Base-by-base conservation (phyloP, 805 yeast genomes). In the Phaffomyces opuntiae region DNA sequence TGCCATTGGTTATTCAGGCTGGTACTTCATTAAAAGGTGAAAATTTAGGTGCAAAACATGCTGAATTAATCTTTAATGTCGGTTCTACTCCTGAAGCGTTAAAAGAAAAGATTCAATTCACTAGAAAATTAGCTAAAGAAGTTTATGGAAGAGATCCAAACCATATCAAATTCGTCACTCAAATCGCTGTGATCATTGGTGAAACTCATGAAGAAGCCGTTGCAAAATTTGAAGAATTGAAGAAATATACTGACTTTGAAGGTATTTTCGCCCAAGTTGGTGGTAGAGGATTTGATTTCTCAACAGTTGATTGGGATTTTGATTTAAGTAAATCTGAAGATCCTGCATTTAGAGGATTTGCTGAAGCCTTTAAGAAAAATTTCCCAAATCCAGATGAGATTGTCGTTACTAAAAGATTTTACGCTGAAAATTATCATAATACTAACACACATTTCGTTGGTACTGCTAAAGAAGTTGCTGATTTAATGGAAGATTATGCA, bases 221-320 rank as follows among this genome's bases (percentile, higher is more conserved):
- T 33, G 57, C 47, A 4, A 67, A 66, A 42, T 60, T 50, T 47
- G 53, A 57, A 35, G 65, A 64, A 9, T 59, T 40, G 44, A 50
- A 53, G 38, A 45, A 46, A 11, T 64, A 62, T 43, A 67, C 62
- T 4, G 69, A 65, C 46, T 40, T 57, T 14, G 72, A 66, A 39
- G 73, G 72, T 9, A 69, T 69, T 4, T 68, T 64, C 43, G 68
- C 67, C 1, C 55, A 68, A 24, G 63, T 69, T 48, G 60, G 72
- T 38, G 73, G 71, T 66, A 62, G 65, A 5, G 72, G 72, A 3
- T 52, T 68, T 40, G 73, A 56, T 67, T 36, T 70, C 60, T 48
- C 59, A 68, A 27, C 71, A 70, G 19, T 66, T 49, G 57, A 50
- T 12, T 50, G 55, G 47, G 68, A 64, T 31, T 65, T 66, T 38